A percentile compares a stretch with the other conserved stretches of the same genome.
Evolutionary conservation across 352 stramenopile species (phyloP).

Genomic region (Pythium aristosporum): DNA sequence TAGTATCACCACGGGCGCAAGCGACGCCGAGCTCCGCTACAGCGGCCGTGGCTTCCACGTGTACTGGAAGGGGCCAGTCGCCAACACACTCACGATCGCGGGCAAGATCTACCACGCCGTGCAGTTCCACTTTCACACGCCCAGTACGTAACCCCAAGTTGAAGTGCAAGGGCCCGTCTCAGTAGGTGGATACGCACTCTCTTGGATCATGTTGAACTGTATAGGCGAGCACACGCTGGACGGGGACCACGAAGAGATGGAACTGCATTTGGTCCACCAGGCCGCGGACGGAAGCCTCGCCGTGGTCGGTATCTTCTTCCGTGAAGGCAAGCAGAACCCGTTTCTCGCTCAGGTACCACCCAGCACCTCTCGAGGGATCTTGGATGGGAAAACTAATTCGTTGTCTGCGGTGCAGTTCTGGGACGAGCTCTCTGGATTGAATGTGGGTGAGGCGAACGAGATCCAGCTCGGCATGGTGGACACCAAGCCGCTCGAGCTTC

Average conservation of each 20-base stretch:
- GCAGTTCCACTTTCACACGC: constrained; percentile 50
- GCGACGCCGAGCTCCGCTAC: constrained; percentile 15
- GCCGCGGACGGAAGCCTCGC: constrained; percentile 49
- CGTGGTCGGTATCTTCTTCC: constrained; percentile 65
- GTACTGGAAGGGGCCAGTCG: neutral
- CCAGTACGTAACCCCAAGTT: constrained; percentile 38
- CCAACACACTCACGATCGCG: constrained; percentile 26
- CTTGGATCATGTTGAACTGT: neutral
- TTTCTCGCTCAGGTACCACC: constrained; percentile 46
- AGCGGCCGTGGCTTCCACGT: constrained; percentile 9
- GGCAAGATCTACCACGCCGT: constrained; percentile 26
- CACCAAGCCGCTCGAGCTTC: constrained; percentile 23
- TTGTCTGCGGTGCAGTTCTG: constrained; percentile 40
- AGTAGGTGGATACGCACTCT: too few species aligned
- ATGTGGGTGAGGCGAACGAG: constrained; percentile 27
- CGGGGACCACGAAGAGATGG: constrained; percentile 47
- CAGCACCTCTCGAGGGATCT: too few species aligned
- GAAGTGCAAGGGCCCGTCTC: too few species aligned
- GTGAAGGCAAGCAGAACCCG: constrained; percentile 41
- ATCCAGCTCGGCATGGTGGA: constrained; percentile 37
- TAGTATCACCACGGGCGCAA: neutral
- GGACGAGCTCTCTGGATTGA: constrained; percentile 36
- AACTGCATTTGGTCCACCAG: constrained; percentile 71
- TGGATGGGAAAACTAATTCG: too few species aligned
- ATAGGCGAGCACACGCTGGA: constrained; percentile 69